Evolutionary conservation across 73 alveolate genomes (phyloP), one percentile per base, ranked within the genome.

Genomic region (Effrenium voratum): DNA sequence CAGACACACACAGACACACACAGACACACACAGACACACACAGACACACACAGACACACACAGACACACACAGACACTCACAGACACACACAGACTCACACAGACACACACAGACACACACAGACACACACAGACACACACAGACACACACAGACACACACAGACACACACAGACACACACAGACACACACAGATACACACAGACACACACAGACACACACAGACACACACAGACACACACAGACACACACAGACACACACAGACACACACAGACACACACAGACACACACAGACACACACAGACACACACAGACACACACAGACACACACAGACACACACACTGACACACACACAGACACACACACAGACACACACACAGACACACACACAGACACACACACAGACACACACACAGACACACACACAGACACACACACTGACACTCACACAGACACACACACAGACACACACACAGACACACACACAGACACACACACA

Each of bases 171-270:
- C n/a, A n/a, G n/a, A n/a, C n/a, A n/a, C n/a, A n/a, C n/a, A n/a
- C n/a, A n/a, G n/a, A n/a, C n/a, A n/a, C n/a, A n/a, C n/a, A n/a
- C n/a, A n/a, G n/a, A n/a, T n/a, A n/a, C n/a, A n/a, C n/a, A n/a
- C n/a, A n/a, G n/a, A n/a, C 57, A 75, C 57, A 75, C 57, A 75
- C 85, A 75, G 49, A 75, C 85, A 75, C 57, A 75, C 57, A 75
- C 38, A 75, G 49, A 75, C 85, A 75, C 57, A 75, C 85, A 75
- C 57, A 75, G 49, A 75, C 57, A 75, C 85, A 75, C 57, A 75
- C 85, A 75, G 49, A 75, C 85, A 75, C 57, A 75, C 57, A 75
- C 57, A 75, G 55, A 75, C 85, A 75, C 57, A 75, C 85, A 75
- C 45, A 68, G 45, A 68, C 81, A 55, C 68, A 55, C 30, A 68